phyloP scores from a whole-genome alignment of 805 yeast species.

The Pichia occidentalis region DNA sequence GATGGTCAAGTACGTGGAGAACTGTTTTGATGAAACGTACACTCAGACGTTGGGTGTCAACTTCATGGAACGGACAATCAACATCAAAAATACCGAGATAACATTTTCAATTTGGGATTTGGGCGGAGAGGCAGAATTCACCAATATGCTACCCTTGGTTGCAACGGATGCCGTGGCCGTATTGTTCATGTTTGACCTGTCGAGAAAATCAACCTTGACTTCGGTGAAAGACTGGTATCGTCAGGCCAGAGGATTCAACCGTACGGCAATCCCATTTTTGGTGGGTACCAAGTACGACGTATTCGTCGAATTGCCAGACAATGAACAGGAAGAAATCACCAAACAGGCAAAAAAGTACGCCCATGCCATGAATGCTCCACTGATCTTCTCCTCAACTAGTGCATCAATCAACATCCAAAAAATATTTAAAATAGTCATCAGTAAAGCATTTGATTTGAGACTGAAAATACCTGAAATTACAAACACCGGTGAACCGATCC shows the following conservation, averaged over 20 bases:
- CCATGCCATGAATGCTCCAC: slow-evolving; percentile 75
- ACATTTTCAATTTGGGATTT: slow-evolving; percentile 92
- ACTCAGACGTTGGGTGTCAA: slow-evolving; percentile 94
- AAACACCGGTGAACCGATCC: slow-evolving; percentile 85
- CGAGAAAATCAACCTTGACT: slow-evolving; percentile 77
- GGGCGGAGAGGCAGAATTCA: slow-evolving; percentile 93
- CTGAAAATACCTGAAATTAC: slow-evolving; percentile 78
- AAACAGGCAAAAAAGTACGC: slow-evolving; percentile 80
- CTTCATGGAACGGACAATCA: slow-evolving; percentile 85
- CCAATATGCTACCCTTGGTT: slow-evolving; percentile 91
- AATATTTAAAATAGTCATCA: slow-evolving; percentile 82
- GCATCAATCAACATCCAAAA: slow-evolving; percentile 91
- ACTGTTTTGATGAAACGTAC: slow-evolving; percentile 83
- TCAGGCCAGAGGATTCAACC: slow-evolving; percentile 83
- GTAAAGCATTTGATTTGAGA: slow-evolving; percentile 84
- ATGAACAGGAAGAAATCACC: slow-evolving; percentile 80
- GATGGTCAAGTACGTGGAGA: slow-evolving; percentile 97
- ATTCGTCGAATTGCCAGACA: slow-evolving; percentile 69
- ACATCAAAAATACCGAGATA: slow-evolving; percentile 77
- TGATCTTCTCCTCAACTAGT: slow-evolving; percentile 85
- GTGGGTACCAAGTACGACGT: slow-evolving; percentile 92
- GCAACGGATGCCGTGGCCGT: slow-evolving; percentile 90
- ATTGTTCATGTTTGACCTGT: slow-evolving; percentile 82
- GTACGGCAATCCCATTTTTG: slow-evolving; percentile 82
- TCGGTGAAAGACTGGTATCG: slow-evolving; percentile 94